Percentiles rank a stretch among this genome's conserved stretches.
These are phyloP conservation scores for Baeospora myosura DNA, from an alignment of 1,284 basidiomycete genomes.

Conservation along the genomic window DNA sequence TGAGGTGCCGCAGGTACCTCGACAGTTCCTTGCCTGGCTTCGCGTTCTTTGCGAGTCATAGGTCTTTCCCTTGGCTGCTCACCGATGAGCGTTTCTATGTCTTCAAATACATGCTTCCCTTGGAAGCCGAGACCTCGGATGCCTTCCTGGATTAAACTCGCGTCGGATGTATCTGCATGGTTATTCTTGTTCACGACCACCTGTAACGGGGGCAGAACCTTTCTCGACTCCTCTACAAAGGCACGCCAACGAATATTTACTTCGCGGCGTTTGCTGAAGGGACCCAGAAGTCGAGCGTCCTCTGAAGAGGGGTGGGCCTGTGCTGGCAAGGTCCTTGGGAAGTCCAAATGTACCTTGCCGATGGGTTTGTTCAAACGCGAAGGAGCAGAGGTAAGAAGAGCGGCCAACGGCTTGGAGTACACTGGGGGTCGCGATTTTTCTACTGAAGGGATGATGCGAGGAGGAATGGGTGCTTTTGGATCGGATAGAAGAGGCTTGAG, in stretches of 20 bases:
- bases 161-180: constrained; percentile 9
- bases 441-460: constrained; percentile 42
- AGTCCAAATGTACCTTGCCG: constrained; percentile 24
- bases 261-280: constrained; percentile 62
- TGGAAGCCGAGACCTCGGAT: constrained; percentile 38
- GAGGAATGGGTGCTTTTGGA: constrained; percentile 30
- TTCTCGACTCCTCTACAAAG: constrained; percentile 48
- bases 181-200: too few relatives aligned
- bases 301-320: constrained; percentile 51
- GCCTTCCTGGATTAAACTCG: constrained; percentile 17
- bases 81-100: constrained; percentile 41
- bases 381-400: constrained; percentile 48
- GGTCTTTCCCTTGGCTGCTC: constrained; percentile 17
- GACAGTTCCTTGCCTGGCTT: constrained; percentile 3
- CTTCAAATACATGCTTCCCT: constrained; percentile 35
- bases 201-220: constrained; percentile 53
- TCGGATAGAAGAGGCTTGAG: constrained; percentile 47
- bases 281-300: constrained; percentile 54
- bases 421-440: constrained; percentile 53
- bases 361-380: constrained; percentile 37
- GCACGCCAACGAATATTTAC: constrained; percentile 67
- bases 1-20: background rate
- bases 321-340: constrained; percentile 49
- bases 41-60: constrained; percentile 26
- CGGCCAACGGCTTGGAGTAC: constrained; percentile 52